These are phyloP conservation scores for Lactifluus volemus DNA, from an alignment of 768 basidiomycete species.

Conservation along the genomic window DNA sequence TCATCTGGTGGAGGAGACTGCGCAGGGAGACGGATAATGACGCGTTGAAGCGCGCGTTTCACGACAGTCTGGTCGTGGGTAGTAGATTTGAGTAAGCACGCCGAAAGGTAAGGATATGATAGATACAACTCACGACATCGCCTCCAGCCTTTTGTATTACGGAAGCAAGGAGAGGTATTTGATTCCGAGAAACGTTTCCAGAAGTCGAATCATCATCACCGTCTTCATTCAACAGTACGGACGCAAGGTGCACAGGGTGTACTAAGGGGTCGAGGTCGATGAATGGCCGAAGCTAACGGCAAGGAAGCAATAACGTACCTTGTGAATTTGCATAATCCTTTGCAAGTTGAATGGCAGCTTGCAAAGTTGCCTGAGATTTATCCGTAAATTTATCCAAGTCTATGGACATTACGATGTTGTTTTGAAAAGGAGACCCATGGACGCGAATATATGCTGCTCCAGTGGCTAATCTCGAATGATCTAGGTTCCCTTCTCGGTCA, in stretches of 20 bases:
- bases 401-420: slow-evolving; percentile 20
- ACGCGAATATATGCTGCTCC: neutral
- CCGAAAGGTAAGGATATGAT: neutral
- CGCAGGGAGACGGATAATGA: slow-evolving; percentile 72
- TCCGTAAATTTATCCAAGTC: slow-evolving; percentile 75
- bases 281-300: neutral
- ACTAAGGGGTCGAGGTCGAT: slow-evolving; percentile 34
- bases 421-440: slow-evolving; percentile 24
- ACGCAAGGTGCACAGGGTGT: slow-evolving; percentile 76
- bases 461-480: neutral
- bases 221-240: slow-evolving; percentile 68
- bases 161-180: slow-evolving; percentile 60
- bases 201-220: slow-evolving; percentile 31
- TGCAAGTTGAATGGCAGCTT: slow-evolving; percentile 69
- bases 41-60: slow-evolving; percentile 62
- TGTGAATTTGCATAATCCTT: slow-evolving; percentile 80
- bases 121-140: slow-evolving; percentile 51
- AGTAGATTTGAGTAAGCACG: neutral
- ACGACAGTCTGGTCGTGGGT: slow-evolving; percentile 38
- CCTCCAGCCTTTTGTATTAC: slow-evolving; percentile 80
- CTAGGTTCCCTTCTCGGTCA: neutral
- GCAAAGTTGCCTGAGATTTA: slow-evolving; percentile 62
- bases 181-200: slow-evolving; percentile 24
- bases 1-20: slow-evolving; percentile 86
- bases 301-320: slow-evolving; percentile 36